Evolutionary conservation across 2,329 filamentous ascomycete genomes (phyloP), one percentile per base, ranked within the genome.

Genomic region (Podosphaera xanthii): DNA sequence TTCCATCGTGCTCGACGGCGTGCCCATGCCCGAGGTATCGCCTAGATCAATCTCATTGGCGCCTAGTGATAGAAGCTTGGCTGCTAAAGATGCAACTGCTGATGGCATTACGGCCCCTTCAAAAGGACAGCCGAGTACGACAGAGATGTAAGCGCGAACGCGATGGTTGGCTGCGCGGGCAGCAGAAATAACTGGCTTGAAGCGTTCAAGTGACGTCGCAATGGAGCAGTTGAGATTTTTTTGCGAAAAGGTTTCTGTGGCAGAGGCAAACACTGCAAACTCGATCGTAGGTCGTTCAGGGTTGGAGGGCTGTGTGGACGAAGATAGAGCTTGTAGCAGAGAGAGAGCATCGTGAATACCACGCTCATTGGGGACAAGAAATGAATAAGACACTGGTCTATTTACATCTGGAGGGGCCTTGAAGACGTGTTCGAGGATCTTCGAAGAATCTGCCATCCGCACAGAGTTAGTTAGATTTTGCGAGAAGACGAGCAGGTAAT

Each of bases 1-100:
- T 59, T 80, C 78, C 59, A 75, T 73, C 2, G 84, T 87, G 59
- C 80, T 75, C 22, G 82, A 82, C n/a, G 82, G 83, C 0, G 87
- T 94, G 38, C 89, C 90, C 78, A 94, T 89, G 22, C 90, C 90
- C 0, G 89, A 91, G 0, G 90, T 96, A 67, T 95, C 90, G 5
- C 88, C 89, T 0, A 95, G 78, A 1, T 86, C 86, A 64, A 96
- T 89, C 74, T 95, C 88, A 67, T 94, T 87, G 30, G 87, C 90
- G 22, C 90, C 90, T 75, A 91, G 86, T 67, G 90, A 86, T 0
- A 95, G 75, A 56, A 95, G 72, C 67, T 75, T 81, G 61, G 75
- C 78, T 0, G 85, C 83, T 52, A 86, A 79, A 64, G 84, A 77
- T 0, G 81, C 81, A 0, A 86, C 82, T 62, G 73, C 75, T 66